Percentiles rank a stretch among this genome's conserved stretches.
phyloP scores from a whole-genome alignment of 2,329 filamentous ascomycete genomes.

The Paradendryphiella salina region DNA sequence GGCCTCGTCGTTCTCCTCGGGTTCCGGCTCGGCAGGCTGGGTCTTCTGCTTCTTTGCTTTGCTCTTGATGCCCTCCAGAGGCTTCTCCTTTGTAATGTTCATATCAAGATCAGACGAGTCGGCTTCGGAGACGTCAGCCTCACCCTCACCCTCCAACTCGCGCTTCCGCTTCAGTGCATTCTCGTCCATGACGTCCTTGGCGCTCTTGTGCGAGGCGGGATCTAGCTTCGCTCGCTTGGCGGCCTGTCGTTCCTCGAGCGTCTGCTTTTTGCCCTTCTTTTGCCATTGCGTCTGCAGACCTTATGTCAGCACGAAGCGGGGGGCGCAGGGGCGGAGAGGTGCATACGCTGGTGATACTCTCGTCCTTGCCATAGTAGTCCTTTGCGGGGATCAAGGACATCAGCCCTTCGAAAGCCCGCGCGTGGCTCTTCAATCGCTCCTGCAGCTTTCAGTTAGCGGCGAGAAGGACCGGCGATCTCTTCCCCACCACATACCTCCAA shows the following conservation, averaged over 20 bases:
- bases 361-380: slow-evolving; percentile 84
- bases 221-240: slow-evolving; percentile 83
- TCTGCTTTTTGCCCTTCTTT: slow-evolving; percentile 85
- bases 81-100: slow-evolving; percentile 45
- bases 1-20: slow-evolving; percentile 45
- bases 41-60: slow-evolving; percentile 52
- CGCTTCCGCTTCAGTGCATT: slow-evolving; percentile 73
- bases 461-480: slow-evolving; percentile 25
- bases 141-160: slow-evolving; percentile 62
- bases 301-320: slow-evolving; percentile 14
- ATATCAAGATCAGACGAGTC: slow-evolving; percentile 42
- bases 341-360: slow-evolving; percentile 68
- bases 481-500: slow-evolving; percentile 45
- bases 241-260: slow-evolving; percentile 71
- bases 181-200: slow-evolving; percentile 91
- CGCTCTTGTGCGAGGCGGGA: slow-evolving; percentile 85
- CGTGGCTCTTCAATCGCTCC: slow-evolving; percentile 59
- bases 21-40: slow-evolving; percentile 25
- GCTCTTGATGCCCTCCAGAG: slow-evolving; percentile 45
- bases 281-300: slow-evolving; percentile 83
- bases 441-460: slow-evolving; percentile 43
- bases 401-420: slow-evolving; percentile 82
- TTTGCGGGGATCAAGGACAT: slow-evolving; percentile 87
- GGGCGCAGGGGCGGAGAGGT: slow-evolving; percentile 8
- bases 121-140: slow-evolving; percentile 48